Percentiles rank a stretch among this genome's conserved stretches.
These are phyloP conservation scores for Adansonia madagascariensis DNA, from an alignment of 441 rosid genomes.

Conservation along the genomic window DNA sequence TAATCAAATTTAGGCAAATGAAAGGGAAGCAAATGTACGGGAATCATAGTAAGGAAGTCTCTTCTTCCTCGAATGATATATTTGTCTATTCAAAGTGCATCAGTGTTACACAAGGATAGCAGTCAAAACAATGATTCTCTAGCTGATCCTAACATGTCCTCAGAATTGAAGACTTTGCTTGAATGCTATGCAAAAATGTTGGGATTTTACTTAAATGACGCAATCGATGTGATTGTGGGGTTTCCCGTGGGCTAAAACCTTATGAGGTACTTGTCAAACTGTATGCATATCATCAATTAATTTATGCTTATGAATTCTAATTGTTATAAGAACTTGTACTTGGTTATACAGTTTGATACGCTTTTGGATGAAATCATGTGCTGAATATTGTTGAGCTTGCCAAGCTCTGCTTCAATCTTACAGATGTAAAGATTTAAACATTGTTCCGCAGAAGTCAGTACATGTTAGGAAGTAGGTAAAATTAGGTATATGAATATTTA, in stretches of 20 bases:
- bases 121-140: slow-evolving; percentile 62
- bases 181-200: slow-evolving; percentile 74
- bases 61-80: slow-evolving; percentile 89
- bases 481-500: slow-evolving; percentile 1
- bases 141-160: slow-evolving; percentile 49
- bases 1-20: slow-evolving; percentile 55
- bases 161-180: slow-evolving; percentile 72
- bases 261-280: slow-evolving; percentile 30
- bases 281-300: background rate
- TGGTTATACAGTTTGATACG: background rate
- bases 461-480: slow-evolving; percentile 1
- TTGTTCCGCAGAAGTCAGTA: background rate
- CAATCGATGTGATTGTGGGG: slow-evolving; percentile 60
- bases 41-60: slow-evolving; percentile 66
- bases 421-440: background rate
- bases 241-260: slow-evolving; percentile 60
- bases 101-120: slow-evolving; percentile 59
- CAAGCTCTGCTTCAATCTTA: slow-evolving; percentile 24
- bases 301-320: background rate
- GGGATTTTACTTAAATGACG: slow-evolving; percentile 73
- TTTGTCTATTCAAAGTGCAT: slow-evolving; percentile 75
- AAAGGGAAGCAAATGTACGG: slow-evolving; percentile 62
- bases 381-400: slow-evolving; percentile 26
- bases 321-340: background rate
- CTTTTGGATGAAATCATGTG: slow-evolving; percentile 5